Base-by-base conservation (phyloP, 2,329 filamentous ascomycete species). In the Epicoccum nigrum region DNA sequence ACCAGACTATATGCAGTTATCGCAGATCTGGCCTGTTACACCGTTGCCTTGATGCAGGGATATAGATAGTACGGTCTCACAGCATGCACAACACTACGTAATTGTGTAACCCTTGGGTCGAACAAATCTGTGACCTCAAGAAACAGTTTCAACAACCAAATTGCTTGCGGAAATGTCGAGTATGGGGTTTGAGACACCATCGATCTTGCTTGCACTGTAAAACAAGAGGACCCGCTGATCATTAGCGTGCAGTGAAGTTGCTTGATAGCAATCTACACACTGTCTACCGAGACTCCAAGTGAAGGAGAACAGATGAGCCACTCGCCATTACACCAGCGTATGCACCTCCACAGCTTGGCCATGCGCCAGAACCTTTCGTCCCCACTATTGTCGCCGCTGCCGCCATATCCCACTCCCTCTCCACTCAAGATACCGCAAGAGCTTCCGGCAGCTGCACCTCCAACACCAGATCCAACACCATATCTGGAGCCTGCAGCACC, bases 271-370 rank as follows among this genome's bases (percentile, higher is more conserved):
- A 16, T 19, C 23, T 19, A 19, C 20, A 30, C 34, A 51, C 28
- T 28, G 30, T 8, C 20, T 8, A 19, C 8, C 4, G 12, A 39
- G 19, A 8, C 27, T 12, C 42, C 13, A 33, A 33, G 40, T 42
- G 40, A 44, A 50, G 33, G 34, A 9, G 40, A 33, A 11, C 49
- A 47, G 47, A 52, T 52, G 49, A 52, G 38, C 44, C 44, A 52
- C 38, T 52, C 44, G 12, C 49, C 49, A 21, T 33, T 52, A 23
- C 44, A 52, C 21, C 49, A 47, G 17, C 43, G 38, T 20, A 28
- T 52, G 27, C 49, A 52, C 13, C 43, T 52, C 30, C 43, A n/a
- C n/a, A n/a, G 38, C 25, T 39, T 44, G 37, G 49, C 39, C 7
- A 47, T 52, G 49, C 43, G 43, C 28, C 32, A 40, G 28, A 44